These are phyloP conservation scores for Psilocybe subaeruginosa DNA, from an alignment of 768 basidiomycete species.

Conservation along the genomic window DNA sequence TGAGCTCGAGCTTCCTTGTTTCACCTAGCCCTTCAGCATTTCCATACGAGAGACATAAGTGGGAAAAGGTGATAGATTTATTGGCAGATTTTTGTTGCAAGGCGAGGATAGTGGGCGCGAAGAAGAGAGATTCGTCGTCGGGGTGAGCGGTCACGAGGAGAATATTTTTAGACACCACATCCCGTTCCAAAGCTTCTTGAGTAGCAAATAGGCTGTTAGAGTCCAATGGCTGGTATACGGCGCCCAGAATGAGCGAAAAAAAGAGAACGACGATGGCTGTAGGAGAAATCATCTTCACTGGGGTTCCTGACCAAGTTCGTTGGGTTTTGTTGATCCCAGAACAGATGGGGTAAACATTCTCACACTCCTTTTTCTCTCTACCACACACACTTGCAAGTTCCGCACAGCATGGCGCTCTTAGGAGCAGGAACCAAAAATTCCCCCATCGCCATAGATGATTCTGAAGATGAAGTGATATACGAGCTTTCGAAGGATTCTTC, in stretches of 20 bases:
- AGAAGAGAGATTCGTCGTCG: slow-evolving; percentile 95
- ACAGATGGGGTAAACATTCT: slow-evolving; percentile 5
- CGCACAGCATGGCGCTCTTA: slow-evolving; percentile 18
- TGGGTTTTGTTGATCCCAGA: neutral
- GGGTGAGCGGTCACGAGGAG: slow-evolving; percentile 90
- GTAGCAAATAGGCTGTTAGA: slow-evolving; percentile 28
- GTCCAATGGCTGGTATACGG: slow-evolving; percentile 33
- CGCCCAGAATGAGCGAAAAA: slow-evolving; percentile 32
- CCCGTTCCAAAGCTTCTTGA: slow-evolving; percentile 17
- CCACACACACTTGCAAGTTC: neutral
- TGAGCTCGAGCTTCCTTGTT: slow-evolving; percentile 60
- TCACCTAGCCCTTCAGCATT: slow-evolving; percentile 79
- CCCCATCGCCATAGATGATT: slow-evolving; percentile 43
- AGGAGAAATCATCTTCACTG: slow-evolving; percentile 20
- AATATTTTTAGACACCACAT: slow-evolving; percentile 34
- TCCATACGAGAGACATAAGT: slow-evolving; percentile 76
- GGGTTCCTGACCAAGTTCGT: neutral
- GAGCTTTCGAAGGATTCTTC: slow-evolving; percentile 27
- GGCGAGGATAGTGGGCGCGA: slow-evolving; percentile 78
- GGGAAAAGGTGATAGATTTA: slow-evolving; percentile 20
- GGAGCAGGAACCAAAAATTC: slow-evolving; percentile 37
- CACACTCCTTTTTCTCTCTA: slow-evolving; percentile 16
- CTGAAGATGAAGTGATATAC: slow-evolving; percentile 41
- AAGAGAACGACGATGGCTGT: slow-evolving; percentile 28
- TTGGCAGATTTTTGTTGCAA: slow-evolving; percentile 33